phyloP scores from a whole-genome alignment of 768 basidiomycete genomes.

The Cystobasidium onofrii region DNA sequence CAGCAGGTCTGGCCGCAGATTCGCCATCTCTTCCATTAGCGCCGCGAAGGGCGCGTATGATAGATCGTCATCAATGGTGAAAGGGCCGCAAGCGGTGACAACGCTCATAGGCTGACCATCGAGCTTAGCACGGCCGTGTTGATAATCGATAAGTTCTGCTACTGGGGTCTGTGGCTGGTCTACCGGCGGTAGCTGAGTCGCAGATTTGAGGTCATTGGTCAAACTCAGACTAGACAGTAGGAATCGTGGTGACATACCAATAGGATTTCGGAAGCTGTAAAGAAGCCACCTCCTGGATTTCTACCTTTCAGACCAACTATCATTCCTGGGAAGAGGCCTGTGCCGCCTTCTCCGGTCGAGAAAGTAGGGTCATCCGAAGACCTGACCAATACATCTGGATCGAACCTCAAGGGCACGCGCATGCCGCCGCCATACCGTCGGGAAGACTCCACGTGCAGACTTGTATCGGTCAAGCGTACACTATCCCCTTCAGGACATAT shows the following conservation, averaged over 20 bases:
- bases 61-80: slow-evolving; percentile 68
- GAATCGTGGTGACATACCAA: slow-evolving; percentile 53
- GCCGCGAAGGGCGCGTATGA: slow-evolving; percentile 62
- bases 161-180: slow-evolving; percentile 45
- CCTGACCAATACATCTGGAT: slow-evolving; percentile 58
- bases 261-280: slow-evolving; percentile 71
- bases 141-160: slow-evolving; percentile 49
- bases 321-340: slow-evolving; percentile 79
- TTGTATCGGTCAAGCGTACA: slow-evolving; percentile 55
- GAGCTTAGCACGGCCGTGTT: slow-evolving; percentile 46
- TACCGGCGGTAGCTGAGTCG: slow-evolving; percentile 57
- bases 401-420: slow-evolving; percentile 64
- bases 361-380: slow-evolving; percentile 49
- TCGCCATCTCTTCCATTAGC: slow-evolving; percentile 58
- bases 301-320: slow-evolving; percentile 76
- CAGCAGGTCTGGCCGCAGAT: slow-evolving; percentile 63
- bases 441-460: slow-evolving; percentile 73
- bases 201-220: too few relatives aligned
- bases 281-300: slow-evolving; percentile 84
- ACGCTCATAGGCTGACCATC: slow-evolving; percentile 56
- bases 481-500: slow-evolving; percentile 63
- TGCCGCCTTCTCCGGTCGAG: slow-evolving; percentile 52
- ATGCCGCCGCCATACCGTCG: slow-evolving; percentile 62
- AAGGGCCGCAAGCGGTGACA: slow-evolving; percentile 75
- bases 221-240: too few relatives aligned